Evolutionary conservation across 2,329 filamentous ascomycete species (phyloP), one percentile per base, ranked within the genome.

Genomic region (Fusarium penzigii): DNA sequence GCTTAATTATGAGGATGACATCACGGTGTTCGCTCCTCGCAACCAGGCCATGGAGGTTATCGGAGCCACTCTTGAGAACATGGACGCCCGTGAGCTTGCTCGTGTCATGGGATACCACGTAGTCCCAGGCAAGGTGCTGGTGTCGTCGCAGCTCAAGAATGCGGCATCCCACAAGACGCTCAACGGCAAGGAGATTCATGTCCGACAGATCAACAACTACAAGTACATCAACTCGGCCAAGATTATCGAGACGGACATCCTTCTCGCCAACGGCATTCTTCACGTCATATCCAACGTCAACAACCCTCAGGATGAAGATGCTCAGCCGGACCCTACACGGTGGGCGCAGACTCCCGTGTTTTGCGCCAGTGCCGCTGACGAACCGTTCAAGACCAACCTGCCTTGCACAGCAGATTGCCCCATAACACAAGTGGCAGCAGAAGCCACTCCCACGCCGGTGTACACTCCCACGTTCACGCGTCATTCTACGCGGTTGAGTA

Each of bases 11-110:
- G 65, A 70, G 8, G 64, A 69, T 39, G 68, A 70, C 62, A 58
- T 88, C 39, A 89, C 86, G 49, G 75, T 89, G 55, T 88, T 89
- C 57, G 84, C 80, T 1, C 86, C 86, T 2, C 77, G 72, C 64
- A 84, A 87, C 65, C 72, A 72, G 2, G 84, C 84, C 12, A 84
- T 88, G 71, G 72, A 78, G 34, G 68, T 72, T 25, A 81, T 88
- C 41, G 82, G 79, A 50, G 81, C 76, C 45, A 71, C 78, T 25
- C 64, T 84, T 11, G 65, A 69, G 29, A 75, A 76, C 51, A 67
- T 86, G 29, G 75, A 74, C 20, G 65, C 69, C 1, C 67, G 75
- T 5, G 68, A 82, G 13, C 72, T 88, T 2, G 67, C 74, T 2
- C 68, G 67, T 29, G 77, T 89, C 46, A 74, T 89, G 34, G 70